Conservation (phyloP, 2,329 filamentous ascomycete species). For the Sphaerulina populicola region DNA sequence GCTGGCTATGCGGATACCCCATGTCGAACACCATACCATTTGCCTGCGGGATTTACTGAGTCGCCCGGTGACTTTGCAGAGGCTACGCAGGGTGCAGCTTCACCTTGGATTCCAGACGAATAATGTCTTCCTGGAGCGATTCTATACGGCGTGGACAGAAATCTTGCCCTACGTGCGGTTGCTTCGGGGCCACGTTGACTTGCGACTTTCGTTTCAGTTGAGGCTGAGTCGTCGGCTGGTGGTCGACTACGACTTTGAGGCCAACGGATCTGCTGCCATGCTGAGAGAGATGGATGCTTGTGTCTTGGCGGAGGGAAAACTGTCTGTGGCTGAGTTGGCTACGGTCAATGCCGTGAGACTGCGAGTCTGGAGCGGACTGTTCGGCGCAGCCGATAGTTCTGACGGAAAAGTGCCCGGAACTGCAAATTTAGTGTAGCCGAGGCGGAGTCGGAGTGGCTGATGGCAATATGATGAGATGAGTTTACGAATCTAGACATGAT, state of each 20-base stretch:
- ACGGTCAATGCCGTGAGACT: conserved; percentile 11
- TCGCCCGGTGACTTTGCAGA: neutral
- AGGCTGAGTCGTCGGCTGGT: conserved; percentile 13
- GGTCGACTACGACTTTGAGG: conserved; percentile 14
- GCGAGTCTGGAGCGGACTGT: conserved; percentile 12
- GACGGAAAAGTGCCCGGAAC: neutral
- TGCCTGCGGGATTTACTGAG: conserved; percentile 2
- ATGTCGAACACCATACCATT: conserved; percentile 7
- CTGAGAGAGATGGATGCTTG: conserved; percentile 15
- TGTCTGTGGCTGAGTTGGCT: conserved; percentile 14
- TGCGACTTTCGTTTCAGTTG: conserved; percentile 14
- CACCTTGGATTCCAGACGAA: conserved; percentile 14
- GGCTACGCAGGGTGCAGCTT: conserved; percentile 12
- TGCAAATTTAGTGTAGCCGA: neutral
- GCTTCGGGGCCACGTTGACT: neutral
- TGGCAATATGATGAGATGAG: neutral
- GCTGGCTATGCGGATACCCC: conserved; percentile 14
- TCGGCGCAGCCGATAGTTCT: neutral
- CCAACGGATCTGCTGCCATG: neutral
- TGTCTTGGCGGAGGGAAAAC: conserved; percentile 4
- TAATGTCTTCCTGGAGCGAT: conserved; percentile 15
- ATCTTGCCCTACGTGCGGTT: conserved; percentile 4
- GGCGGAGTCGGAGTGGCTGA: neutral
- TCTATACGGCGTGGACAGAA: conserved; percentile 14
- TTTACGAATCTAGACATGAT: too few species aligned